Evolutionary conservation across 225 moss, liverwort and hornwort genomes (phyloP).

Genomic region (Neckera pumila): DNA sequence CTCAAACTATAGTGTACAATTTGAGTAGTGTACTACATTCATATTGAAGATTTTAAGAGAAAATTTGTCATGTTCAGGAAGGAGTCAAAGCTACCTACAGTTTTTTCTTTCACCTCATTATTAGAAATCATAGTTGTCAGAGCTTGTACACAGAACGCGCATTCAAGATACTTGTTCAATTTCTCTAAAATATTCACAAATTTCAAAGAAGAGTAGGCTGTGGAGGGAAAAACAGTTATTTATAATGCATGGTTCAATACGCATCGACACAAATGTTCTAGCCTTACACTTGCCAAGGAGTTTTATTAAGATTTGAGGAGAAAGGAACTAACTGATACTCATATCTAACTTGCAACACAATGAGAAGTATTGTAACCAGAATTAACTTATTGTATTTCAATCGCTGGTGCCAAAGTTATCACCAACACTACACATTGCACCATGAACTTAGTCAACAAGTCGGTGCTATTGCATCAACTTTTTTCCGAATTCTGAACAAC

Average conservation of each 20-base stretch:
- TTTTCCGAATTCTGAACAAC: too few species aligned
- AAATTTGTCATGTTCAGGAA: neutral
- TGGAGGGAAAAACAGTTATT: neutral
- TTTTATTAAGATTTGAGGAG: neutral
- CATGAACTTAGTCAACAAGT: neutral
- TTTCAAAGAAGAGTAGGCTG: rapidly evolving
- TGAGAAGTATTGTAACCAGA: neutral
- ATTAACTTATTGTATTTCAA: neutral
- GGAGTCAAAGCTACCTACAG: neutral
- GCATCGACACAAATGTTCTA: neutral
- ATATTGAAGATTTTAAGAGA: neutral
- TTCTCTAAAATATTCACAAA: neutral
- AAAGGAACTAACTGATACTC: neutral
- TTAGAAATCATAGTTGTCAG: neutral
- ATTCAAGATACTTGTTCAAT: neutral
- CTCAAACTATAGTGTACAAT: neutral
- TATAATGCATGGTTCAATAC: neutral
- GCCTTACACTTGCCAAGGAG: neutral
- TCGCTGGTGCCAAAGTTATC: neutral
- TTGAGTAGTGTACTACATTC: neutral
- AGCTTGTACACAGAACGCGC: neutral
- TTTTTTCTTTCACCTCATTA: neutral
- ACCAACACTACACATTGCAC: neutral
- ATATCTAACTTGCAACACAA: neutral
- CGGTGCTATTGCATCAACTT: too few species aligned